Percentiles rank a stretch among this genome's conserved stretches.
Evolutionary conservation across 352 stramenopile species (phyloP).

Genomic region (Phytophthora foliorum): DNA sequence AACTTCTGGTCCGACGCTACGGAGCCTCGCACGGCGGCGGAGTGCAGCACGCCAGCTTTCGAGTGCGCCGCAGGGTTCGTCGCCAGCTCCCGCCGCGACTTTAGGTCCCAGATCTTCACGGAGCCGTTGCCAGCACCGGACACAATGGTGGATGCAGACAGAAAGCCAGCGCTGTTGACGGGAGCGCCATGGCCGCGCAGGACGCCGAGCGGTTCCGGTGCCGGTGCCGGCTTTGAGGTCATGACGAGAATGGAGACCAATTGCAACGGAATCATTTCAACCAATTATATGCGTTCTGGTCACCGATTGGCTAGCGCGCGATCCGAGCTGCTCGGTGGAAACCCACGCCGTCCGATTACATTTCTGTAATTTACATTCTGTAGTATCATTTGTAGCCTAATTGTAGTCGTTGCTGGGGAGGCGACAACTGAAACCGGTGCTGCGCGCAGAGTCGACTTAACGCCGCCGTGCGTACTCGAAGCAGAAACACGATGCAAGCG

Average conservation of each 20-base stretch:
- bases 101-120: constrained; percentile 83
- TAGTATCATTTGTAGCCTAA: too few species aligned
- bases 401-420: too few species aligned
- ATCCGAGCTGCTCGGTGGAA: too few species aligned
- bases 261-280: constrained; percentile 6
- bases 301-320: constrained; percentile 7
- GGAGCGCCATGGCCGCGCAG: constrained; percentile 72
- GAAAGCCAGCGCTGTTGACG: constrained; percentile 71
- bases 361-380: too few species aligned
- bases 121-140: constrained; percentile 71
- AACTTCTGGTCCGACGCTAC: constrained; percentile 38
- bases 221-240: constrained; percentile 35
- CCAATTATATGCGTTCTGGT: neutral
- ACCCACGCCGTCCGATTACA: too few species aligned
- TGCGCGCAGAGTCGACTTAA: too few species aligned
- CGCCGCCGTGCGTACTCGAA: too few species aligned
- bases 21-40: constrained; percentile 20
- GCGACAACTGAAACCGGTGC: too few species aligned
- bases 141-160: constrained; percentile 44
- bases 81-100: constrained; percentile 58
- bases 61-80: constrained; percentile 58
- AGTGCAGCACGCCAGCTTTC: constrained; percentile 81
- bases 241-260: neutral
- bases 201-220: constrained; percentile 64
- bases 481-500: too few species aligned